These are phyloP conservation scores for Yarrowia yakushimensis DNA, from an alignment of 805 yeast species.

Conservation along the genomic window DNA sequence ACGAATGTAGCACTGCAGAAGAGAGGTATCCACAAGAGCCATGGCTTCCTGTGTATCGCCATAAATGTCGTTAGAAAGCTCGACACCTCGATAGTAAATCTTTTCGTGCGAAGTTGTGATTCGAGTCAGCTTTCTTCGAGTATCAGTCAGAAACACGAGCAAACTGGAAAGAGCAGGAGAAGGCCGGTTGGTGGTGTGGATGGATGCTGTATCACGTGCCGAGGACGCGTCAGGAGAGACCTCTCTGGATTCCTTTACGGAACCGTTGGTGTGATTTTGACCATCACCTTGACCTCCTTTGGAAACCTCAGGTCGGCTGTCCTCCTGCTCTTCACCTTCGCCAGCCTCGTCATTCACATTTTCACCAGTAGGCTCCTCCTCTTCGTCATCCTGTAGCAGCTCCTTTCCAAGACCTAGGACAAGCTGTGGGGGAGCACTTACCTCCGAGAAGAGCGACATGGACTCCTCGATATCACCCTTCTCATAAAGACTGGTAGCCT, in stretches of 20 bases:
- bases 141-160: conserved; percentile 48
- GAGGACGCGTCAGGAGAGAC: not conserved
- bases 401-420: conserved; percentile 44
- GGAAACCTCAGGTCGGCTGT: not conserved
- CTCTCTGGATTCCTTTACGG: not conserved
- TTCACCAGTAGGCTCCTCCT: not conserved
- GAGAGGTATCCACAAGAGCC: conserved; percentile 63
- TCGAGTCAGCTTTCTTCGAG: conserved; percentile 45
- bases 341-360: not conserved
- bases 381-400: not conserved
- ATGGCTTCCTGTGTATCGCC: conserved; percentile 40
- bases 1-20: conserved; percentile 71
- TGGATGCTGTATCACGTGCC: not conserved
- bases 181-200: not conserved
- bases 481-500: conserved; percentile 40
- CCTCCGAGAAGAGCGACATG: conserved; percentile 48
- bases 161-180: conserved; percentile 36
- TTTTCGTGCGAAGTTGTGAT: conserved; percentile 29
- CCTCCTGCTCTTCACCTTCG: not conserved
- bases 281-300: not conserved
- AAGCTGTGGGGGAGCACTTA: conserved; percentile 56
- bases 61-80: conserved; percentile 33
- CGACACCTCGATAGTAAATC: conserved; percentile 30
- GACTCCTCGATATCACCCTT: conserved; percentile 40
- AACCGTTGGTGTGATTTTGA: not conserved